These are phyloP conservation scores for Yamadazyma atmosphaerica DNA, from an alignment of 1,139 yeast species.

Conservation along the genomic window DNA sequence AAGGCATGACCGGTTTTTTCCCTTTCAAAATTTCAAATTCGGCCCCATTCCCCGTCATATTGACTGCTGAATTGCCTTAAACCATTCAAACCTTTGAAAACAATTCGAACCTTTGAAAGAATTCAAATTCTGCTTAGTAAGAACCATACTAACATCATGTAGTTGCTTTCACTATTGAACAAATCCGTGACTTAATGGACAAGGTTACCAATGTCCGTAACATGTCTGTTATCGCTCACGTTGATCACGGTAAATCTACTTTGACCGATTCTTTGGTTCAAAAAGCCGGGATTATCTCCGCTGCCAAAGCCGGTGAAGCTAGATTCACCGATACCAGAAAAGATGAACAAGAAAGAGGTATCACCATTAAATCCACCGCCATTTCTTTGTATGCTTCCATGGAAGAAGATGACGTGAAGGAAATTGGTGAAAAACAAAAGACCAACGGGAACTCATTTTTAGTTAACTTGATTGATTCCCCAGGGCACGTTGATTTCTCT, in stretches of 20 bases:
- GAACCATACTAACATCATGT: conserved; percentile 17
- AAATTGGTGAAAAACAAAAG: conserved; percentile 77
- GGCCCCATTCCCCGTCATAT: too few species aligned
- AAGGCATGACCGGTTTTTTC: too few species aligned
- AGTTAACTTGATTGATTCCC: conserved; percentile 98
- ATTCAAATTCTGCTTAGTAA: too few species aligned
- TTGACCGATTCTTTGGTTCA: conserved; percentile 98
- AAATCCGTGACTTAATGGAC: conserved; percentile 99
- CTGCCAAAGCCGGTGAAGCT: conserved; percentile 99
- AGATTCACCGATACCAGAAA: conserved; percentile 99
- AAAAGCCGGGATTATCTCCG: conserved; percentile 99
- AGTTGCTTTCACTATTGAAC: conserved; percentile 83
- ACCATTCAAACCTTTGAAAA: too few species aligned
- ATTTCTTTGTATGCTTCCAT: conserved; percentile 92
- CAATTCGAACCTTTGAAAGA: too few species aligned
- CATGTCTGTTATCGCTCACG: conserved; percentile 99
- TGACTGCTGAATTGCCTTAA: too few species aligned
- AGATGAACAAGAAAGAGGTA: conserved; percentile 97
- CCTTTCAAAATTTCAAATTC: too few species aligned
- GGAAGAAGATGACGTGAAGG: conserved; percentile 89
- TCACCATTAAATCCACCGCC: conserved; percentile 98
- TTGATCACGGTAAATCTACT: conserved; percentile 99
- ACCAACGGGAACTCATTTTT: conserved; percentile 93
- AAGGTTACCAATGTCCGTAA: conserved; percentile 99
- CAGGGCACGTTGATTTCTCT: conserved; percentile 99